Evolutionary conservation across 2,329 filamentous ascomycete genomes (phyloP), one percentile per base, ranked within the genome.

Genomic region (Botrytis deweyae): DNA sequence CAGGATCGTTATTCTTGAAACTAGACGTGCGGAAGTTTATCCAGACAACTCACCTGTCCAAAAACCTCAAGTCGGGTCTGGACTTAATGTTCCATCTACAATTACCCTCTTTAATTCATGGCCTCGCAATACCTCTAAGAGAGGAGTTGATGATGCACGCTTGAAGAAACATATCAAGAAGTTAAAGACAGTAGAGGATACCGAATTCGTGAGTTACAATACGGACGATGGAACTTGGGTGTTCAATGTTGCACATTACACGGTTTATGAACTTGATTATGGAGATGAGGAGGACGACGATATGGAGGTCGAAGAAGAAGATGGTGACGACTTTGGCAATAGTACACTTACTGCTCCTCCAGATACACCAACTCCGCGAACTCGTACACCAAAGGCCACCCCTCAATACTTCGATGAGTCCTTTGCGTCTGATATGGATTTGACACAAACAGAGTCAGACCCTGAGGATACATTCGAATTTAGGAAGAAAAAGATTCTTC

Each of bases 161-260:
- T 90, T 94, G 76, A 88, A 91, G 55, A 97, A 94, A 83, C 96
- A 99, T 82, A 84, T 98, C 73, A 89, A 92, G 75, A 91, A 93
- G 72, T 88, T 99, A 38, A 92, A 90, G 85, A 89, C 88, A 74
- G 94, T 98, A 55, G 85, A 86, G 14, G 91, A 93, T 81, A 98
- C 96, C 0, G 89, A 90, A 6, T 98, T 97, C 79, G 86, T 95
- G 78, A 87, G 87, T 79, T 99, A 98, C 82, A 88, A 97, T 76
- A 86, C 87, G 73, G 87, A 93, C 1, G 94, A 90, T 70, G 96
- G 95, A 70, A 88, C 93, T 65, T 99, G 97, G 97, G 89, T 89
- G 22, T 99, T 99, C 84, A 90, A 87, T 16, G 96, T 99, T n/a
- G 91, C 95, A 80, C 96, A 99, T 82, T 99, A 97, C 82, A 98